Percentiles rank a stretch among this genome's conserved stretches.
These are phyloP conservation scores for Penicillium taxi DNA, from an alignment of 495 filamentous ascomycete species.

Conservation along the genomic window DNA sequence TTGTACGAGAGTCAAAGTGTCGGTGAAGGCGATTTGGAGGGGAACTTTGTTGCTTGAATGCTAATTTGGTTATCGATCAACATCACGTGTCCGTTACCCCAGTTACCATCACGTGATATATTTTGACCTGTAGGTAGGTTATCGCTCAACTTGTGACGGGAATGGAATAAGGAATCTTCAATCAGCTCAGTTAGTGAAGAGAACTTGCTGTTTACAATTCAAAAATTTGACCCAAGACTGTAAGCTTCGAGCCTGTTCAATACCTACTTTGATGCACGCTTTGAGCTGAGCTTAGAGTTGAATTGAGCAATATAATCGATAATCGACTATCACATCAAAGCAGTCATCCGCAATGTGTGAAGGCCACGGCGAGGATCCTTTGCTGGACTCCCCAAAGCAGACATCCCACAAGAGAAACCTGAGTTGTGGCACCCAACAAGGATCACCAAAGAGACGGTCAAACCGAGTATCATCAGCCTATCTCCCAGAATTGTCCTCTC, in stretches of 20 bases:
- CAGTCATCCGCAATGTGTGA: not conserved
- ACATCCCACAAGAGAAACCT: constrained; percentile 24
- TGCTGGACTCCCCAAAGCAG: constrained; percentile 1
- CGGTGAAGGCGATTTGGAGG: constrained; percentile 3
- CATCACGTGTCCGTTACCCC: constrained; percentile 31
- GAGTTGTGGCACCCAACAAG: constrained; percentile 22
- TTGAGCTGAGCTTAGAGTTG: too few relatives aligned
- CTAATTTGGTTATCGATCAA: constrained; percentile 39
- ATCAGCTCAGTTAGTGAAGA: too few relatives aligned
- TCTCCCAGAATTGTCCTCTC: constrained; percentile 11
- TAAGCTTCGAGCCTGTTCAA: too few relatives aligned
- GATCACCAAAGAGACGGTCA: constrained; percentile 28
- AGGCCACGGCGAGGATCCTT: constrained; percentile 3
- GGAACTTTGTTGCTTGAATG: constrained; percentile 6
- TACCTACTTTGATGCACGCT: too few relatives aligned
- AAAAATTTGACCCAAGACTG: too few relatives aligned
- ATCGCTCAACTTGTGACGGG: too few relatives aligned
- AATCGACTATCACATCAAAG: too few relatives aligned
- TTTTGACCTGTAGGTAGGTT: not conserved
- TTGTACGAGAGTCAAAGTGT: constrained; percentile 5
- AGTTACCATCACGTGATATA: constrained; percentile 27
- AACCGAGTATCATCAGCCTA: constrained; percentile 29
- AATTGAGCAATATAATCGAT: too few relatives aligned
- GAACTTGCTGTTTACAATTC: too few relatives aligned
- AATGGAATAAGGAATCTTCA: too few relatives aligned